A percentile compares a stretch with the other conserved stretches of the same genome.
Conservation (phyloP, 2,329 filamentous ascomycete genomes). For the Botrytis tulipae region DNA sequence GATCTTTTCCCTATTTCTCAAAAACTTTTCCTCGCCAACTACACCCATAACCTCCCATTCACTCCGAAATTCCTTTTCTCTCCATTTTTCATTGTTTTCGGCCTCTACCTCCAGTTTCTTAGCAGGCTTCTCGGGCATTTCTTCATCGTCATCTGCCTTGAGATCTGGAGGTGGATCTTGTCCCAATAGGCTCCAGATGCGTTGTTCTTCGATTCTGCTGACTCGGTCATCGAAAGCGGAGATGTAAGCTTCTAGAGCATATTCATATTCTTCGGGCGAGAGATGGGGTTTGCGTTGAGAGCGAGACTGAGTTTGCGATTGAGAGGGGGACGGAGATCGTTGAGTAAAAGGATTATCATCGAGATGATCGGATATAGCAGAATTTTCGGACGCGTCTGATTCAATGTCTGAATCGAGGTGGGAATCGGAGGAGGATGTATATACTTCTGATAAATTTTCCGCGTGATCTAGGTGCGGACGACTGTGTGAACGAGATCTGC, state of each 20-base stretch:
- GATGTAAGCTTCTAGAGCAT: conserved; percentile 14
- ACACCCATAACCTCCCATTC: conserved; percentile 36
- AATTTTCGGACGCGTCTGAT: neutral
- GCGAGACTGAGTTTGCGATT: conserved; percentile 5
- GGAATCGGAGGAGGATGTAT: conserved; percentile 11
- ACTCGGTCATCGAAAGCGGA: conserved; percentile 29
- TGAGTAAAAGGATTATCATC: neutral
- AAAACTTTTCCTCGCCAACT: conserved; percentile 30
- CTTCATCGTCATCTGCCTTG: conserved; percentile 21
- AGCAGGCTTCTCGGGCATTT: conserved; percentile 19
- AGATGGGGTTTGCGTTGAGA: neutral
- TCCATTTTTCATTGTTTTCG: conserved; percentile 31
- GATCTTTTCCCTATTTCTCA: conserved; percentile 26
- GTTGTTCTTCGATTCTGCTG: conserved; percentile 33
- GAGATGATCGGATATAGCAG: neutral
- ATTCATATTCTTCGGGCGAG: conserved; percentile 10
- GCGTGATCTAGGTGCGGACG: neutral
- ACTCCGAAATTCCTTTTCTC: conserved; percentile 34
- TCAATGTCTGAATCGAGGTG: neutral
- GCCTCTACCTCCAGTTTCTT: conserved; percentile 4
- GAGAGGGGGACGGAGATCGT: neutral
- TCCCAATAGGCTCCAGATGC: conserved; percentile 35
- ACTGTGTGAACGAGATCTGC: conserved; percentile 22
- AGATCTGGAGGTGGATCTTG: conserved; percentile 33
- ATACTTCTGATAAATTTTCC: conserved; percentile 11